phyloP scores from a whole-genome alignment of 2,329 filamentous ascomycete genomes.

The Phialophora expanda region DNA sequence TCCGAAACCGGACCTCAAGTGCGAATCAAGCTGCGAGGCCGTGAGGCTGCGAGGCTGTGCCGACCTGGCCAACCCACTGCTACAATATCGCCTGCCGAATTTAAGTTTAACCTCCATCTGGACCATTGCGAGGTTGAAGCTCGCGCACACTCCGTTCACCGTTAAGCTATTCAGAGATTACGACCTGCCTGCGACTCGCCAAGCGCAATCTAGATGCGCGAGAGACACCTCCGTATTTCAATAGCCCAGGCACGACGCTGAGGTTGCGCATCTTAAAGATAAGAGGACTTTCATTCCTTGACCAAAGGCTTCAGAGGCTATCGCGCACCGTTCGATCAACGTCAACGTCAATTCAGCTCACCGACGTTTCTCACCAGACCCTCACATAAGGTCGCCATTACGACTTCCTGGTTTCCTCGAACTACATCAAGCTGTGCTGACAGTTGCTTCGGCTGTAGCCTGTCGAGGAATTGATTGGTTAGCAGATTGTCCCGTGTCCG shows the following conservation, averaged over 20 bases:
- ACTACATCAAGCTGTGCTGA: background rate
- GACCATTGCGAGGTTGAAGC: background rate
- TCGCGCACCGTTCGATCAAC: background rate
- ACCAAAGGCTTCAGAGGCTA: background rate
- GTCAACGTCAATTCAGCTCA: background rate
- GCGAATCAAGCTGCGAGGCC: background rate
- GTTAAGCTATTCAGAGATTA: background rate
- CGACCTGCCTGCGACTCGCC: background rate
- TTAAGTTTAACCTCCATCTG: background rate
- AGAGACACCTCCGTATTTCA: background rate
- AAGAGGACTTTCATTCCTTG: background rate
- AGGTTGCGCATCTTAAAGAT: background rate
- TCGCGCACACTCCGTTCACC: background rate
- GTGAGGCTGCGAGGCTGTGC: background rate
- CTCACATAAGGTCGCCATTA: background rate
- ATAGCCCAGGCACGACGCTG: background rate
- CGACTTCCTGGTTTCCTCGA: too few relatives aligned
- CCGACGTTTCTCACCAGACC: background rate
- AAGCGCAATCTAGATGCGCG: background rate
- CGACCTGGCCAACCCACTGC: background rate
- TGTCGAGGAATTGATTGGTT: background rate
- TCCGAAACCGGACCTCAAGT: too few relatives aligned
- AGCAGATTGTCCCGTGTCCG: background rate
- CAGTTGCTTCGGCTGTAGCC: constrained; percentile 2
- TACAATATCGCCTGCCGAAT: background rate